Percentiles rank a stretch among this genome's conserved stretches.
phyloP scores from a whole-genome alignment of 257 asterid genomes.

The Petrea volubilis region DNA sequence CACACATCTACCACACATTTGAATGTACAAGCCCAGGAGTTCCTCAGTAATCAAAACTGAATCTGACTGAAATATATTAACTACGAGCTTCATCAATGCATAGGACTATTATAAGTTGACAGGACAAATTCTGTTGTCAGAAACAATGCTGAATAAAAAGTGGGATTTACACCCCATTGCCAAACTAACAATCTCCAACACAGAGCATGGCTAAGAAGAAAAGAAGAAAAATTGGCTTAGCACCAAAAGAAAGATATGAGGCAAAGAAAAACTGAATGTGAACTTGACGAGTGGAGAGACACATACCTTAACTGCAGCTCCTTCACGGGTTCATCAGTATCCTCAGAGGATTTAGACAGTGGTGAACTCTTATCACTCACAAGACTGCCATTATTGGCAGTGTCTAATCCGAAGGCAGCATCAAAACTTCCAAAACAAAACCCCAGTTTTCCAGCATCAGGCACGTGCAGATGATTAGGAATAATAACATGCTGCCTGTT shows the following conservation, averaged over 20 bases:
- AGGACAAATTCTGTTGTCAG: no score
- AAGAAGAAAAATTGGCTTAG: not conserved
- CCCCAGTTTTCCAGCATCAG: slow-evolving; percentile 63
- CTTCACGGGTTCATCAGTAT: slow-evolving; percentile 37
- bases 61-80: not conserved
- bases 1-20: not conserved
- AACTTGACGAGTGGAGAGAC: slow-evolving; percentile 4
- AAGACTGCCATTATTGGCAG: slow-evolving; percentile 25
- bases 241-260: not conserved
- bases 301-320: slow-evolving; percentile 49
- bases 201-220: not conserved
- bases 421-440: slow-evolving; percentile 70
- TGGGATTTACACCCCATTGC: not conserved
- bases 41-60: not conserved
- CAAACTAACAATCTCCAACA: not conserved
- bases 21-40: no score
- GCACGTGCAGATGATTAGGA: slow-evolving; percentile 64
- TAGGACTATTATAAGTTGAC: no score
- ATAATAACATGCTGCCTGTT: slow-evolving; percentile 53
- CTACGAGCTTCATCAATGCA: no score
- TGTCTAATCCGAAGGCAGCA: slow-evolving; percentile 38
- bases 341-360: slow-evolving; percentile 43
- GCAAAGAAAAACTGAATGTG: not conserved
- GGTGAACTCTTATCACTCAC: slow-evolving; percentile 36
- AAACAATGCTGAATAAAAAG: no score